Evolutionary conservation across 495 filamentous ascomycete species (phyloP), one percentile per base, ranked within the genome.

Genomic region (Thermothielavioides terrestris): DNA sequence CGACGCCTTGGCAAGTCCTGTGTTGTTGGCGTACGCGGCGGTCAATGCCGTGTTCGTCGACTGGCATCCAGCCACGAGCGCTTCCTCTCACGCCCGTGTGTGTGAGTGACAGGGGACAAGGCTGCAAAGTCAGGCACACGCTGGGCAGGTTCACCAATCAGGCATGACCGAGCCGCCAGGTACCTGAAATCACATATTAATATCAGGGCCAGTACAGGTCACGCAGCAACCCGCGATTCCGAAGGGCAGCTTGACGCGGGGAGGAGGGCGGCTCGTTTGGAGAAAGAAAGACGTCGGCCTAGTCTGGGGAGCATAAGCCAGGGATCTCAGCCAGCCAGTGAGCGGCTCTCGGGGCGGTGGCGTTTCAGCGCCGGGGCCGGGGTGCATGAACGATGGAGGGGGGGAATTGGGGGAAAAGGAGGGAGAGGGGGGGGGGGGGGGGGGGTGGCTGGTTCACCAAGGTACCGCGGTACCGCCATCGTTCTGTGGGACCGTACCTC

Each of bases 181-280:
- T 59, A 63, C 62, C 62, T 65, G 62, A 60, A 57, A 25, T 34
- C 46, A 50, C 54, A 65, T 56, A 63, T 63, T 65, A 65, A 66
- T 59, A 61, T 47, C 40, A 50, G 51, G 50, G 25, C 37, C 52
- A 59, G 49, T 42, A 59, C 50, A 61, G 56, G 58, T 64, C 61
- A 61, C 55, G 49, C 50, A n/a, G n/a, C 56, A 35, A 40, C 27
- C 53, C 40, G 47, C 30, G 34, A 38, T 44, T 31, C 47, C 37
- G 53, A 60, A 44, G 42, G 46, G 46, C 27, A 48, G 32, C 42
- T 37, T 47, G 50, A 49, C 38, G 47, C 27, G 37, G 51, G 46
- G 48, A 47, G n/a, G n/a, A 47, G 11, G 44, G 28, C 38, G 42
- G 46, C 11, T 49, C 52, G 34, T 56, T 61, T 62, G 58, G 59